Evolutionary conservation across 345 rosid species (phyloP).

Genomic region (Eutrema yunnanense): DNA sequence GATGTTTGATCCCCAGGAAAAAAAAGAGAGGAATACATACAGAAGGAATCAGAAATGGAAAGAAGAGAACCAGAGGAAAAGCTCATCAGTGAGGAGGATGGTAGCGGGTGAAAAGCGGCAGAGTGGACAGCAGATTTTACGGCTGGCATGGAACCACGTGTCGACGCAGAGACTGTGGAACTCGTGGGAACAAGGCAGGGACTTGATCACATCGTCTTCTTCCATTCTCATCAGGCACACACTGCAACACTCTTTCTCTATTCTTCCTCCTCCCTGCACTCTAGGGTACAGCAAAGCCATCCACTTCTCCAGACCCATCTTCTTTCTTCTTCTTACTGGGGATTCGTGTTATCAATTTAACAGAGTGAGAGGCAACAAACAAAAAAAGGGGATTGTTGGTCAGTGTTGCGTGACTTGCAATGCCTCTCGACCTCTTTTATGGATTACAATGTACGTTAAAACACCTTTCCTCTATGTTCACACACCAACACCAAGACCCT

Average conservation of each 20-base stretch:
- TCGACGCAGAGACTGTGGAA: constrained; percentile 65
- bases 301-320: constrained; percentile 26
- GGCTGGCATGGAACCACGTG: constrained; percentile 52
- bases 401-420: constrained; percentile 33
- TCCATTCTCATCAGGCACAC: constrained; percentile 58
- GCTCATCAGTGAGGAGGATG: constrained; percentile 45
- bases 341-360: constrained; percentile 18
- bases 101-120: constrained; percentile 49
- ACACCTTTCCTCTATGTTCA: constrained; percentile 17
- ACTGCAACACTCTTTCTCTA: constrained; percentile 45
- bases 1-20: background rate
- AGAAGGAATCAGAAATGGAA: constrained; percentile 29
- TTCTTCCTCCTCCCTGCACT: background rate
- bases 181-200: constrained; percentile 63
- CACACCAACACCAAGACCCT: constrained; percentile 31
- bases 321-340: background rate
- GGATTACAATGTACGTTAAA: constrained; percentile 30
- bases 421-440: background rate
- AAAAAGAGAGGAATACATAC: background rate
- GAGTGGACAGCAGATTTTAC: constrained; percentile 58
- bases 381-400: background rate
- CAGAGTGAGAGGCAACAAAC: background rate
- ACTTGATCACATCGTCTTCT: constrained; percentile 32
- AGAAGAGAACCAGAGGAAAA: constrained; percentile 54
- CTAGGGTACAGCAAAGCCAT: constrained; percentile 19